Conservation (phyloP, 2,329 filamentous ascomycete species). For the Fusarium nematophilum region DNA sequence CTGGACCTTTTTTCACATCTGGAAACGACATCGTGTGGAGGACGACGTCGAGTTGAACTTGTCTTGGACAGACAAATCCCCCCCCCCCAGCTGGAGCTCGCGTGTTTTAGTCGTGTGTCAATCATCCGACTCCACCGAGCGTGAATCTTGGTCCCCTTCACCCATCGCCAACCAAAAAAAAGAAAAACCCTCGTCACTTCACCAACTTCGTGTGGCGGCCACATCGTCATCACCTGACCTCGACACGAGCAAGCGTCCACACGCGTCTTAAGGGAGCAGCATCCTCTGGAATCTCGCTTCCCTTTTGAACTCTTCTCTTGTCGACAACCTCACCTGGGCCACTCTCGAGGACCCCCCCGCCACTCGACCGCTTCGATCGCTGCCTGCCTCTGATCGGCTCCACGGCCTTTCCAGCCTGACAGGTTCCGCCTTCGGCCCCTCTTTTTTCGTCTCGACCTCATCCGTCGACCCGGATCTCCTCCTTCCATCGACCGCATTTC, state of each 20-base stretch:
- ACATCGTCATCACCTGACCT: conserved; percentile 31
- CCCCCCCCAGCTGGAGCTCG: conserved; percentile 41
- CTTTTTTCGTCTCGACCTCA: conserved; percentile 12
- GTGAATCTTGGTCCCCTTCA: conserved; percentile 38
- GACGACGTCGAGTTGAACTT: conserved; percentile 33
- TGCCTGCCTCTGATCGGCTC: conserved; percentile 15
- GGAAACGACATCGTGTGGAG: conserved; percentile 35
- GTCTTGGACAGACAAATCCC: conserved; percentile 38
- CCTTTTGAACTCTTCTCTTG: conserved; percentile 20
- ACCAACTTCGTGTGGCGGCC: conserved; percentile 13
- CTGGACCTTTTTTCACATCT: conserved; percentile 35
- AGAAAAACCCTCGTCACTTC: conserved; percentile 11
- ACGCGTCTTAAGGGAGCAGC: conserved; percentile 14
- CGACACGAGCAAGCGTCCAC: conserved; percentile 18
- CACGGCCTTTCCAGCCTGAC: conserved; percentile 6
- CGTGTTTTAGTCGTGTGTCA: conserved; percentile 35
- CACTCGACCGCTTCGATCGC: conserved; percentile 19
- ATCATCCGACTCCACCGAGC: conserved; percentile 40
- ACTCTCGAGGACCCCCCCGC: conserved; percentile 5
- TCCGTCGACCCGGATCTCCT: conserved; percentile 21
- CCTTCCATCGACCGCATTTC: conserved; percentile 29
- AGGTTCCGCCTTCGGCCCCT: conserved; percentile 13
- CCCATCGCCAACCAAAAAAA: too few relatives aligned
- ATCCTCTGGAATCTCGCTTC: conserved; percentile 28
- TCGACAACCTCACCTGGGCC: not conserved